These are phyloP conservation scores for Murraya paniculata DNA, from an alignment of 345 rosid genomes.

Conservation along the genomic window DNA sequence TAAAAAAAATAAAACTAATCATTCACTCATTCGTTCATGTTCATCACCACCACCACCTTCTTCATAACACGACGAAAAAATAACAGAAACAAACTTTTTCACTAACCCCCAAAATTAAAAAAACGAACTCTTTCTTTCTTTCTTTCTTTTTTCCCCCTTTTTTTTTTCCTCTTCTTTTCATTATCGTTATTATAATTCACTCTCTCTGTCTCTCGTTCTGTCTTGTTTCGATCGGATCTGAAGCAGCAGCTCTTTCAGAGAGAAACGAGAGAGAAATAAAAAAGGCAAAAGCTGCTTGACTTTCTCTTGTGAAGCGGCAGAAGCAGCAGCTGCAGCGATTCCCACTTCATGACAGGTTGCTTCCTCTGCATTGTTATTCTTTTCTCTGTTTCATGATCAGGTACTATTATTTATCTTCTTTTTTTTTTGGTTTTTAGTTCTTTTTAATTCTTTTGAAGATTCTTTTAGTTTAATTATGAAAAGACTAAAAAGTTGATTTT, in stretches of 20 bases:
- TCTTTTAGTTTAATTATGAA: slow-evolving; percentile 7
- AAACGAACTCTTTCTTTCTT: background rate
- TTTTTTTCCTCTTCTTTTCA: background rate
- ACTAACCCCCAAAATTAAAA: background rate
- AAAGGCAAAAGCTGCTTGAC: slow-evolving; percentile 34
- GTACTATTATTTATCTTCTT: slow-evolving; percentile 19
- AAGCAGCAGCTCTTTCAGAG: background rate
- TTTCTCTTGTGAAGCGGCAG: slow-evolving; percentile 18
- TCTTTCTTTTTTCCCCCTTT: background rate
- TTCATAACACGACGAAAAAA: slow-evolving; percentile 35
- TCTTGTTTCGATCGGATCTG: slow-evolving; percentile 59
- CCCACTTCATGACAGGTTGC: slow-evolving; percentile 5
- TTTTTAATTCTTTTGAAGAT: slow-evolving; percentile 2
- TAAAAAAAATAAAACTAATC: too few relatives aligned
- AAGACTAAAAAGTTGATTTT: slow-evolving; percentile 11
- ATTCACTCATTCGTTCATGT: too few relatives aligned
- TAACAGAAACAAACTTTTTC: slow-evolving; percentile 14
- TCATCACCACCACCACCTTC: background rate
- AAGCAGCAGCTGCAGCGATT: too few relatives aligned
- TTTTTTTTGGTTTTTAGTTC: background rate
- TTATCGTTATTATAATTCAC: slow-evolving; percentile 16
- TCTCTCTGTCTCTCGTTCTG: slow-evolving; percentile 13
- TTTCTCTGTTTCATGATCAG: slow-evolving; percentile 41
- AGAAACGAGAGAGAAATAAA: too few relatives aligned
- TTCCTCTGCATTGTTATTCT: slow-evolving; percentile 25